Percentiles rank a stretch among this genome's conserved stretches.
Evolutionary conservation across 23 red algal genomes (phyloP).

Genomic region (Chondrus crispus): DNA sequence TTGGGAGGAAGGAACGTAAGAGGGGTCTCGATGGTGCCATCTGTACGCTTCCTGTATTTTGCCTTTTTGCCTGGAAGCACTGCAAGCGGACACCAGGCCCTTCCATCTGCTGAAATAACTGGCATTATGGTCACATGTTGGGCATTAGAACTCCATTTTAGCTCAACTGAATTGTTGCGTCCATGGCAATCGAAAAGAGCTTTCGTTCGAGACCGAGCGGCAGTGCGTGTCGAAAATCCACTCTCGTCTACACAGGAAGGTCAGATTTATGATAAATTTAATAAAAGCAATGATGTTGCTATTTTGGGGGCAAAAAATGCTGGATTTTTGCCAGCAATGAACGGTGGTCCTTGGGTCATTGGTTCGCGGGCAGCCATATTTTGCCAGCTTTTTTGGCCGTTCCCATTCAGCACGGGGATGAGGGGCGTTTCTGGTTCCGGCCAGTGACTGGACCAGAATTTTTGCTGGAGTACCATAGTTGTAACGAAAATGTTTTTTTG

Average conservation of each 20-base stretch:
- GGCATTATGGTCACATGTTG: conserved; percentile 4
- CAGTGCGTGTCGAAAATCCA: not conserved
- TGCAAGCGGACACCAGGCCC: not conserved
- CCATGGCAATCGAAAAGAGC: not conserved
- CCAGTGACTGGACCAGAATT: too few species aligned
- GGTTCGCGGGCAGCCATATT: too few species aligned
- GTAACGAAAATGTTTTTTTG: too few species aligned
- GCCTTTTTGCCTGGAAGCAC: not conserved
- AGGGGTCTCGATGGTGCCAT: not conserved
- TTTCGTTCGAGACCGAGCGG: not conserved
- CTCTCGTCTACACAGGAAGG: conserved; percentile 5
- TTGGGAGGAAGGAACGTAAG: not conserved
- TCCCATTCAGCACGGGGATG: too few species aligned
- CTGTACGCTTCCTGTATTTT: not conserved
- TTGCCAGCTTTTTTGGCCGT: too few species aligned
- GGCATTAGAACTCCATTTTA: not conserved
- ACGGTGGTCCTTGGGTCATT: too few species aligned
- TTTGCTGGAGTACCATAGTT: too few species aligned
- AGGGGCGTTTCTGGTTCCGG: too few species aligned
- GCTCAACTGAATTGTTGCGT: not conserved
- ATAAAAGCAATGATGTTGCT: too few species aligned
- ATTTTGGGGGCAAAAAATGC: too few species aligned
- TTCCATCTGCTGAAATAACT: conserved; percentile 5
- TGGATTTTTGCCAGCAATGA: too few species aligned
- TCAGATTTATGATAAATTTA: too few species aligned